These are phyloP conservation scores for Scenedesmus sp. DNA, from an alignment of 163 green algal species.

Conservation along the genomic window DNA sequence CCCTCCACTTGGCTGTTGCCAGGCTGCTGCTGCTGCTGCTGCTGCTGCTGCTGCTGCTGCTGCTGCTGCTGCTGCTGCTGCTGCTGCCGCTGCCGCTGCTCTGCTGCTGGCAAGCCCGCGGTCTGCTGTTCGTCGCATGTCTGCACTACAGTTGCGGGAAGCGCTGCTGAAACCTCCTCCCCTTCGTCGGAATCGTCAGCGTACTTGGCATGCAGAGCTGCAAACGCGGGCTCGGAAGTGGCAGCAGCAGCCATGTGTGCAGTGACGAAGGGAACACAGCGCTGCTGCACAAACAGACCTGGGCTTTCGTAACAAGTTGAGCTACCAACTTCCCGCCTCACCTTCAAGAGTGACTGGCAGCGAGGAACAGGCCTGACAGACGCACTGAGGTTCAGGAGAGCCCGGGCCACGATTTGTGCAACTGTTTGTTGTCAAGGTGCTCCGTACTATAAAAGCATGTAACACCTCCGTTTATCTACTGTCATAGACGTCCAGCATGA, in stretches of 20 bases:
- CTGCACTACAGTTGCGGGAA: not conserved
- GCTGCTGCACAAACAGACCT: not conserved
- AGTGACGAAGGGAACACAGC: not conserved
- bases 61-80: not conserved
- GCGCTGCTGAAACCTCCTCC: not conserved
- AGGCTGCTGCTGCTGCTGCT: constrained; percentile 14
- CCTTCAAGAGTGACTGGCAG: not conserved
- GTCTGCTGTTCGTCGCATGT: not conserved
- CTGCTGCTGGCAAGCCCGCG: not conserved
- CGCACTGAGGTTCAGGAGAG: not conserved
- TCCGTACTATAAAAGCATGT: too few relatives aligned
- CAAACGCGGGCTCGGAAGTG: constrained; percentile 32
- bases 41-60: constrained; percentile 10
- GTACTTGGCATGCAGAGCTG: constrained; percentile 55
- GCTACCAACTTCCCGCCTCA: not conserved
- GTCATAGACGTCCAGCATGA: too few relatives aligned
- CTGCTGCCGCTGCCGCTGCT: constrained; percentile 10
- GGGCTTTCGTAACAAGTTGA: not conserved
- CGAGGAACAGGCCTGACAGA: not conserved
- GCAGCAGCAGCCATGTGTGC: not conserved
- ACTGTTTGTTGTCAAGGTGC: too few relatives aligned
- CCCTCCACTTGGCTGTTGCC: not conserved
- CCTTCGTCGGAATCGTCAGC: constrained; percentile 18
- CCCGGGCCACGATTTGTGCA: too few relatives aligned
- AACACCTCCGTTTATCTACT: too few relatives aligned